Evolutionary conservation across 192 early-diverging fungal species (phyloP).

Genomic region (Glomus cerebriforme): DNA sequence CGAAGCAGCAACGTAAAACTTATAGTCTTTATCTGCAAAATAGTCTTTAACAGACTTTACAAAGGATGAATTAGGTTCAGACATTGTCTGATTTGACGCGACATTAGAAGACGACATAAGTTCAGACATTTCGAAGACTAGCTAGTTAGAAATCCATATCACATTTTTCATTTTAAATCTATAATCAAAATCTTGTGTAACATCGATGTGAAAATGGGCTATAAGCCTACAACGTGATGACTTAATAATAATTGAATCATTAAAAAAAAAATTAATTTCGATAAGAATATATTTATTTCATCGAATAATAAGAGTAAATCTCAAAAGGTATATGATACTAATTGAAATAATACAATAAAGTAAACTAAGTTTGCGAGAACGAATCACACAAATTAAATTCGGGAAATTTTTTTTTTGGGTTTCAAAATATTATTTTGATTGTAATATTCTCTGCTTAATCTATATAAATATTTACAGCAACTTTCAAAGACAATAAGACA

Average conservation of each 20-base stretch:
- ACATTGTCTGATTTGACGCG: conserved; percentile 9
- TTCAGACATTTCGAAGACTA: background rate
- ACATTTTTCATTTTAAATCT: background rate
- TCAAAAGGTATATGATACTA: too few relatives aligned
- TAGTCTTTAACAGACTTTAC: conserved; percentile 46
- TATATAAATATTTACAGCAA: conserved; percentile 22
- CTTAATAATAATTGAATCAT: too few relatives aligned
- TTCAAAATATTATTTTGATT: background rate
- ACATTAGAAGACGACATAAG: background rate
- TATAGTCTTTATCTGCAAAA: conserved; percentile 66
- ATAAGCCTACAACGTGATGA: too few relatives aligned
- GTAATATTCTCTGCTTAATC: background rate
- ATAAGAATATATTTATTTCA: background rate
- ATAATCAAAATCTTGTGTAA: background rate
- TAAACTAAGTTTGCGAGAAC: too few relatives aligned
- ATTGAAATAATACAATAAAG: too few relatives aligned
- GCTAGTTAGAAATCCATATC: background rate
- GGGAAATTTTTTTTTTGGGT: background rate
- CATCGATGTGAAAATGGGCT: background rate
- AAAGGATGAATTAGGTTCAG: background rate
- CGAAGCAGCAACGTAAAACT: conserved; percentile 67
- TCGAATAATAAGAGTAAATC: background rate
- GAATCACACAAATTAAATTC: background rate
- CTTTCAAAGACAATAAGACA: background rate
- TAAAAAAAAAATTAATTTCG: too few relatives aligned